A percentile compares a stretch with the other conserved stretches of the same genome.
Conservation (phyloP, 2,329 filamentous ascomycete genomes). For the Clonostachys rhizophaga region DNA sequence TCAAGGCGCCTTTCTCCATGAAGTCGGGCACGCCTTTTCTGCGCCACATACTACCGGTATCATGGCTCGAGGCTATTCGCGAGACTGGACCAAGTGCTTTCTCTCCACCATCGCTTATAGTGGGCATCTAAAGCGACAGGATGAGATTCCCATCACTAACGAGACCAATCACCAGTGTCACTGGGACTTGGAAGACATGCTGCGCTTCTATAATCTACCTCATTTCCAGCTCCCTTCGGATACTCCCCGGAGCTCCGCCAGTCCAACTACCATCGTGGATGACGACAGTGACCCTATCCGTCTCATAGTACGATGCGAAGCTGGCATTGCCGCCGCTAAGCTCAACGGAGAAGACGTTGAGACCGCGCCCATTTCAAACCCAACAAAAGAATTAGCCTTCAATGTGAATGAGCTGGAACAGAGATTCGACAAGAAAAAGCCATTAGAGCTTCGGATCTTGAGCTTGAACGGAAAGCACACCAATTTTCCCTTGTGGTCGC, state of each 20-base stretch:
- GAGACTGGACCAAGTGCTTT: constrained; percentile 36
- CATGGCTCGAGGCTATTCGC: constrained; percentile 45
- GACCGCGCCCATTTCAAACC: constrained; percentile 2
- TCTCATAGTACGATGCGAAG: constrained; percentile 8
- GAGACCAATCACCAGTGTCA: constrained; percentile 51
- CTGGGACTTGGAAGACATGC: constrained; percentile 64
- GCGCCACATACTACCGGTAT: constrained; percentile 65
- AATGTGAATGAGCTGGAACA: constrained; percentile 16
- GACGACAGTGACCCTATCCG: constrained; percentile 12
- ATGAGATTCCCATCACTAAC: constrained; percentile 8
- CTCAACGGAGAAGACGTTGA: constrained; percentile 6
- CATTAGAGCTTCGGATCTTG: constrained; percentile 23
- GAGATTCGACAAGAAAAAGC: constrained; percentile 17
- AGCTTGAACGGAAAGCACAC: constrained; percentile 33
- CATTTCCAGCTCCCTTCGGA: constrained; percentile 66
- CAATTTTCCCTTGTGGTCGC: constrained; percentile 22
- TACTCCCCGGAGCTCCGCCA: not conserved
- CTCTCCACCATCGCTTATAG: constrained; percentile 21
- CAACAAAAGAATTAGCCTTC: constrained; percentile 8
- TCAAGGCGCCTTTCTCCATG: constrained; percentile 68
- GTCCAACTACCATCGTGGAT: constrained; percentile 3
- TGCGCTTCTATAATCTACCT: constrained; percentile 64
- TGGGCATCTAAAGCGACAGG: constrained; percentile 14
- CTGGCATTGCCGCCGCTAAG: constrained; percentile 9
- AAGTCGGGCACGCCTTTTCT: constrained; percentile 66